Base-by-base conservation (phyloP, 2,329 filamentous ascomycete genomes). In the Colletotrichum costaricense region DNA sequence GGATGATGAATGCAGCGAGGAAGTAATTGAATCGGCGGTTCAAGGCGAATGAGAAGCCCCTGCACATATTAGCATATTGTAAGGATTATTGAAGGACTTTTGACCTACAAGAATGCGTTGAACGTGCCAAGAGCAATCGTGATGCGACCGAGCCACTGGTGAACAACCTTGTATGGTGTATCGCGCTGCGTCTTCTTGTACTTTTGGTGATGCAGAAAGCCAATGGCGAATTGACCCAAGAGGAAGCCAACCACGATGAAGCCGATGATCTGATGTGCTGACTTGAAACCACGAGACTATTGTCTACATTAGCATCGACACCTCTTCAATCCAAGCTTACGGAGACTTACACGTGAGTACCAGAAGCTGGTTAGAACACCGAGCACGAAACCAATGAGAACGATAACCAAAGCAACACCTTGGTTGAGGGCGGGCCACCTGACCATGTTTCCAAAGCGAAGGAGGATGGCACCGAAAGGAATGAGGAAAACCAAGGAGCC, bases 231-330 rank as follows among this genome's bases (percentile, higher is more conserved):
- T 76, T 92, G 89, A 5, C 78, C 81, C 19, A 92, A 78, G 64
- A 91, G 80, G 63, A 88, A 84, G 56, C 85, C 80, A 58, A 89
- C 82, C 52, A 91, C 81, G 19, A 91, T 78, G 69, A 90, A 83
- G 9, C 91, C 91, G 69, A 93, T 81, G 63, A 92, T 83, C 77
- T 92, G 90, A 77, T 92, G 91, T 9, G 84, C 80, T 1, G 85
- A 85, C 57, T 84, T 85, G 80, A 90, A 89, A 11, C 81, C 81
- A 63, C 86, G 88, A 22, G 89, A 88, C 87, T 90, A 19, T 7
- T 8, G 12, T 38, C 46, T 7, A 11, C 22, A 60, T 66, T 24
- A 62, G 60, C 30, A 35, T 58, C 26, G 46, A 14, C 6, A 6
- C 35, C 30, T 38, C 24, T 19, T 4, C 5, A 4, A 33, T 14